Percentiles rank a stretch among this genome's conserved stretches.
Evolutionary conservation across 176 grass and related monocot species (phyloP).

Genomic region (Paspalum vaginatum): DNA sequence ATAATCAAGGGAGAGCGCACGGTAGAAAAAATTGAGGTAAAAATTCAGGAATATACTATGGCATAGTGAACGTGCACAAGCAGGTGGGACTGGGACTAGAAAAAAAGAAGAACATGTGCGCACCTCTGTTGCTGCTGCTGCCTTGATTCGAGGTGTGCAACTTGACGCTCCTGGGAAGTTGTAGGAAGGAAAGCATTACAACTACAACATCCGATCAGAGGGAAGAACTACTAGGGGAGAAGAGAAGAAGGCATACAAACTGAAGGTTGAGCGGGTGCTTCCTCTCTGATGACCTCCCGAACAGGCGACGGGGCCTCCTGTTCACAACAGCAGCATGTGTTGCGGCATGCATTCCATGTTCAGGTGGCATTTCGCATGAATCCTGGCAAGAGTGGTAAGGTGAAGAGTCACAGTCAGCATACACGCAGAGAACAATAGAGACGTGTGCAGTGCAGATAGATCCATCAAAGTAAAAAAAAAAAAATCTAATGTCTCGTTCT

Average conservation of each 20-base stretch:
- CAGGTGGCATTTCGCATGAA: constrained; percentile 52
- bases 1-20: neutral
- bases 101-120: neutral
- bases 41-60: neutral
- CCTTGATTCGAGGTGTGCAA: constrained; percentile 48
- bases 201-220: neutral
- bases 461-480: too few species aligned
- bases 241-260: constrained; percentile 45
- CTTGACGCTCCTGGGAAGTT: constrained; percentile 51
- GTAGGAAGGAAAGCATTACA: constrained; percentile 17
- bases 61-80: constrained; percentile 8
- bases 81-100: too few species aligned
- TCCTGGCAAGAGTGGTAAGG: constrained; percentile 29
- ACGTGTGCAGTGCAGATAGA: too few species aligned
- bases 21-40: neutral
- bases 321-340: constrained; percentile 34
- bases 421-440: too few species aligned
- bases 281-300: constrained; percentile 47
- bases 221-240: neutral
- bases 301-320: constrained; percentile 42
- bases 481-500: too few species aligned
- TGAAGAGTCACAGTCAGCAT: too few species aligned
- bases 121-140: constrained; percentile 57
- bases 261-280: constrained; percentile 50
- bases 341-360: constrained; percentile 22